Evolutionary conservation across 2,329 filamentous ascomycete genomes (phyloP), one percentile per base, ranked within the genome.

Genomic region (Cercospora janseana): DNA sequence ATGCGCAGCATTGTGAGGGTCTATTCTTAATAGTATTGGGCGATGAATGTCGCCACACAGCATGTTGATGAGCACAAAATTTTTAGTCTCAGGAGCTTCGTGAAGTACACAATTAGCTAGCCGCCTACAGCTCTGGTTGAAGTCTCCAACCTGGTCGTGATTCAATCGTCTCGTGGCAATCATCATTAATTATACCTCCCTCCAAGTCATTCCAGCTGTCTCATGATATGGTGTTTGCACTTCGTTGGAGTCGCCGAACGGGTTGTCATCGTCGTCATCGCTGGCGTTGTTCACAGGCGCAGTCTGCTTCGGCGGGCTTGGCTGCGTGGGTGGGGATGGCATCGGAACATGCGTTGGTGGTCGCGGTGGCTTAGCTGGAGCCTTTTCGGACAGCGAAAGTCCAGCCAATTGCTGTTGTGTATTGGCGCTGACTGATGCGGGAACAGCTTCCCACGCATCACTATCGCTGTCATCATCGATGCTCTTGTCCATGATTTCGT

Each of bases 401-500:
- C 70, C 71, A 12, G 72, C 73, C 49, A 80, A 69, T 9, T 72
- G 69, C 23, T 72, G 65, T 49, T 72, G 68, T 1, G 70, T 67
- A 26, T 52, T 58, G 12, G 54, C 49, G 13, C 42, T 32, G 28
- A 35, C 46, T 23, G 48, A 43, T n/a, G 35, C 48, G 31, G 28
- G 34, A 4, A 47, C 46, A 13, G 49, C 56, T 35, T 86, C 70
- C 57, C 77, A 76, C 10, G 71, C 71, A 44, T 85, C 82, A 55
- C 80, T 83, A 61, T 84, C 80, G 52, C 80, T 83, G 60, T 85
- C 82, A 56, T 85, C 80, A 58, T 89, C 86, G 56, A 92, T 87
- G 40, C 87, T 90, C 54, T 85, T 83, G 66, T 98, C 92, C 56
- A 97, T 81, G 61, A 96, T 88, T 70, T 97, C 92, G 65, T 90